phyloP scores from a whole-genome alignment of 306 rosid genomes.

The Rosa chinensis region DNA sequence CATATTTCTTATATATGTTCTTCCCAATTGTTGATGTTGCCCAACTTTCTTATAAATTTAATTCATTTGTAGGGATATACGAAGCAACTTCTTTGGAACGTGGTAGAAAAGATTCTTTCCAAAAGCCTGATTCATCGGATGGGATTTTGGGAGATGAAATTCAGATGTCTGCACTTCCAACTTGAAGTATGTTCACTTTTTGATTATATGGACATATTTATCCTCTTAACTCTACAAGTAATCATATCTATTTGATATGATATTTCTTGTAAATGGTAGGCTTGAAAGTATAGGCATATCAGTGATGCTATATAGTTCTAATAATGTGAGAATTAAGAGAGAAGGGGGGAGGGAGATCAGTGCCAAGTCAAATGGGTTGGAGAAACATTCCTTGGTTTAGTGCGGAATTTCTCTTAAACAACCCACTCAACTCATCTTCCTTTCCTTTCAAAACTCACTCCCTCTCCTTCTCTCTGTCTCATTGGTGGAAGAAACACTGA shows the following conservation, averaged over 20 bases:
- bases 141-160: constrained; percentile 56
- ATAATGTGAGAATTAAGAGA: background rate
- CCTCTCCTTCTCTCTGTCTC: background rate
- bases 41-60: constrained; percentile 11
- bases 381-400: too few relatives aligned
- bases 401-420: background rate
- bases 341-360: background rate
- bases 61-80: constrained; percentile 64
- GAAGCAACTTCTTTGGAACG: constrained; percentile 90
- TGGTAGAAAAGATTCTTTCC: constrained; percentile 60
- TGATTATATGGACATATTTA: constrained; percentile 9
- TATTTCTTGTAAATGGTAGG: background rate
- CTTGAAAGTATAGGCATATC: background rate
- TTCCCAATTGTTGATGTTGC: constrained; percentile 1
- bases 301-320: background rate
- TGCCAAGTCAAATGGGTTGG: background rate
- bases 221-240: constrained; percentile 14
- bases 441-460: background rate
- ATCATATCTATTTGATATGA: background rate
- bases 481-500: background rate
- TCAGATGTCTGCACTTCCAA: constrained; percentile 84
- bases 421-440: background rate
- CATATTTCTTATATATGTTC: background rate
- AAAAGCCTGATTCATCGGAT: constrained; percentile 46
- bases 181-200: constrained; percentile 59